These are phyloP conservation scores for Nannizzia gypsea DNA, from an alignment of 2,329 filamentous ascomycete genomes.

Conservation along the genomic window DNA sequence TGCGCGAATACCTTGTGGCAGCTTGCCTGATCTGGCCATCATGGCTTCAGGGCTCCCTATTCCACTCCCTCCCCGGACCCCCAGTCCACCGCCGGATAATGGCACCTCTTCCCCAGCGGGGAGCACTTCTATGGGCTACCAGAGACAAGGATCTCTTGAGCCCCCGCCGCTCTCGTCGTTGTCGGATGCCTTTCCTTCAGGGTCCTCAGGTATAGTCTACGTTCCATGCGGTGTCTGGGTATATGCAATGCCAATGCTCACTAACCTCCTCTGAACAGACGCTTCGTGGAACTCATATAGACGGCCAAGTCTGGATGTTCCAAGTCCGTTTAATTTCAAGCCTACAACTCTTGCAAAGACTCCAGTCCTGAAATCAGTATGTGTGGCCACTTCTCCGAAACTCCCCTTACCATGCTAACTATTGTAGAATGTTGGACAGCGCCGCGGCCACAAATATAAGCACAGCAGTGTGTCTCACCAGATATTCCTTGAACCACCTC, in stretches of 20 bases:
- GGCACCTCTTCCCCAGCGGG: slow-evolving; percentile 19
- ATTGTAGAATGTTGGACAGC: slow-evolving; percentile 68
- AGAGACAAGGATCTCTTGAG: slow-evolving; percentile 29
- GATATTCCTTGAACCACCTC: slow-evolving; percentile 87
- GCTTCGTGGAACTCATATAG: slow-evolving; percentile 18
- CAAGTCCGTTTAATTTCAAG: slow-evolving; percentile 82
- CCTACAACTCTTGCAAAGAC: slow-evolving; percentile 64
- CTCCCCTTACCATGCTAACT: slow-evolving; percentile 15
- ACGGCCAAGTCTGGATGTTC: slow-evolving; percentile 25
- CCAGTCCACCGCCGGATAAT: slow-evolving; percentile 48
- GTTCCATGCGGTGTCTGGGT: background rate
- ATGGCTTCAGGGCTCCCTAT: slow-evolving; percentile 52
- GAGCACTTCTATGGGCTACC: slow-evolving; percentile 16
- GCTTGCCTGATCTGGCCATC: background rate
- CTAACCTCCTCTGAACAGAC: slow-evolving; percentile 14
- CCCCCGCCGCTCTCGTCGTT: slow-evolving; percentile 39
- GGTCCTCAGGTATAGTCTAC: background rate
- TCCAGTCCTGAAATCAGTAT: slow-evolving; percentile 61
- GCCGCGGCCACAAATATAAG: slow-evolving; percentile 94
- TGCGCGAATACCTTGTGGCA: background rate
- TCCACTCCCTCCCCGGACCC: slow-evolving; percentile 50
- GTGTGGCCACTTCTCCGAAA: slow-evolving; percentile 19
- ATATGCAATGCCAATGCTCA: background rate
- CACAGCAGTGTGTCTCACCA: slow-evolving; percentile 94
- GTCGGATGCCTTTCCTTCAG: slow-evolving; percentile 24